Evolutionary conservation across 352 stramenopile species (phyloP), one percentile per base, ranked within the genome.

Genomic region (Globisporangium alternatum): DNA sequence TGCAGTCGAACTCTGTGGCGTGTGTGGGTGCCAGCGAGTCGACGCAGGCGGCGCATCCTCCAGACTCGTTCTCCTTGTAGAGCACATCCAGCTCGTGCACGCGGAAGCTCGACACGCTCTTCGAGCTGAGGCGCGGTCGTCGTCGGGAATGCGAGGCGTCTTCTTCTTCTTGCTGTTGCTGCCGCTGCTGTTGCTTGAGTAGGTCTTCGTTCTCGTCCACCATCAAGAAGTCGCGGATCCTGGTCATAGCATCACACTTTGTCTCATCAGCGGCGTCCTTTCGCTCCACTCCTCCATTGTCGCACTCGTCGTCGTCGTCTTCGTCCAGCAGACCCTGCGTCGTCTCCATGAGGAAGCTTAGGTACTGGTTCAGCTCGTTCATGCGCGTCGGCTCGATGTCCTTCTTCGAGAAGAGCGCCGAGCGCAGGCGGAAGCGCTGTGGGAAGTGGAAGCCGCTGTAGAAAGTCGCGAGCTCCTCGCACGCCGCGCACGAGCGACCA

Each of bases 221-320:
- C 65, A 91, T 76, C 44, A 91, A 56, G 61, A 91, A 91, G 69
- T 88, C 74, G 7, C 80, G 72, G 30, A 91, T 76, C 12, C 81
- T 59, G 17, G 74, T 64, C 49, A 89, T 70, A n/a, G 75, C 68
- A 2, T 77, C 57, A 61, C 82, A 91, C 19, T 65, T 62, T 9
- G 21, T 57, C 21, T 37, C 41, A 6, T 65, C 49, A 25, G 65
- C 64, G 17, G 45, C 65, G n/a, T 53, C 67, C 17, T 71, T 22
- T 22, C 21, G 44, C n/a, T 51, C 44, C 33, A 39, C 33, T 12
- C 10, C 33, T 31, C 22, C 56, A 39, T 31, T 19, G 3, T 64
- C 48, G n/a, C 65, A 64, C 3, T 81, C 69, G 12, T 82, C 67
- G 48, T 83, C 71, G 12, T 83, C 78, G 35, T 87, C 74, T 28